Conservation (phyloP, 768 basidiomycete genomes). For the Agrocybe chaxingu region DNA sequence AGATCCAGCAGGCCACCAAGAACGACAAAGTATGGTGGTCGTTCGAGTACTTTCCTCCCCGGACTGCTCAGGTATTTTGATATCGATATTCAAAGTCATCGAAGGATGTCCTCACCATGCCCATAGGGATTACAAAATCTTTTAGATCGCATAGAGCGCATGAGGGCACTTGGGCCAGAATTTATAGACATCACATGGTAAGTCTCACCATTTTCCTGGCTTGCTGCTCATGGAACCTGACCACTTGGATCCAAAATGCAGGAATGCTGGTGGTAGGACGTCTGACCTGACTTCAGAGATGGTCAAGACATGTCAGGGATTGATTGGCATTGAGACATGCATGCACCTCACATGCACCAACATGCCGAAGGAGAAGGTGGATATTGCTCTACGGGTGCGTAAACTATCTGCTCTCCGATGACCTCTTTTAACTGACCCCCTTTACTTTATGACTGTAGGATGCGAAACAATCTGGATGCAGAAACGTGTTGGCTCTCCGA, state of each 20-base stretch:
- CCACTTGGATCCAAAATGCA: slow-evolving; percentile 24
- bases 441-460: slow-evolving; percentile 45
- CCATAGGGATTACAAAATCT: slow-evolving; percentile 88
- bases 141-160: slow-evolving; percentile 96
- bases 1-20: slow-evolving; percentile 81
- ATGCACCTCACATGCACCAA: slow-evolving; percentile 99
- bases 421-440: too few relatives aligned
- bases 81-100: neutral
- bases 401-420: neutral
- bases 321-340: slow-evolving; percentile 94
- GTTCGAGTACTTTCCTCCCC: slow-evolving; percentile 97
- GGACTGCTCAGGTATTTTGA: slow-evolving; percentile 80
- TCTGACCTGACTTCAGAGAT: slow-evolving; percentile 92
- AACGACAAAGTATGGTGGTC: slow-evolving; percentile 96
- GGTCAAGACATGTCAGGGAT: slow-evolving; percentile 89
- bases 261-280: slow-evolving; percentile 96
- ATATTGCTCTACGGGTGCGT: slow-evolving; percentile 82
- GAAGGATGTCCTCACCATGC: neutral
- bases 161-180: slow-evolving; percentile 92
- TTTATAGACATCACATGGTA: slow-evolving; percentile 98
- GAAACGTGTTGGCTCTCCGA: slow-evolving; percentile 90
- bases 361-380: slow-evolving; percentile 96
- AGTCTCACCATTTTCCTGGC: slow-evolving; percentile 12
- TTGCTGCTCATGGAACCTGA: slow-evolving; percentile 1
- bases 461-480: slow-evolving; percentile 84